Base-by-base conservation (phyloP, 306 rosid species). In the Fragaria iinumae region DNA sequence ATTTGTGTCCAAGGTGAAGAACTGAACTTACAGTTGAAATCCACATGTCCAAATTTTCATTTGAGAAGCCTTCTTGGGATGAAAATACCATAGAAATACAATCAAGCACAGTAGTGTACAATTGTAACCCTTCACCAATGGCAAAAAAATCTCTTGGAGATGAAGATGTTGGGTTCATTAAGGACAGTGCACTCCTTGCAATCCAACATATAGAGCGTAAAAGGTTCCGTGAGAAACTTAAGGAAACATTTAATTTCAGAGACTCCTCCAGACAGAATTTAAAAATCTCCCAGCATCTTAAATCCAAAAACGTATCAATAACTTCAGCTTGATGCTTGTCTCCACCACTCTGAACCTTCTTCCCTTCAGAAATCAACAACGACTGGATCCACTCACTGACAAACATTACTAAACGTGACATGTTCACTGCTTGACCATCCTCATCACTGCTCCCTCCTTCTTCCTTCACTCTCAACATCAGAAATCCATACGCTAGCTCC, bases 251-350 rank as follows among this genome's bases (percentile, higher is more conserved):
- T 36, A 84, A 71, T 74, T 81, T 89, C 79, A 81, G 69, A 44
- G 98, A 92, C 79, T 87, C 88, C 76, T 85, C 79, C 91, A 92
- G 86, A 74, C 97, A 94, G 74, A 92, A 92, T 71, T 84, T 89
- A 77, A 90, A 90, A 80, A 92, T 81, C 81, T 79, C 91, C 98
- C 97, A 95, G 84, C 93, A 92, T 76, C 90, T 87, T 67, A 80
- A 41, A 84, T 95, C 98, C 84, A 89, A 84, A 78, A 70, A 88
- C 8, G 93, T 80, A 55, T 83, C 84, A 41, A 76, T 29, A 78
- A 76, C 87, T 56, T 74, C 76, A 25, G 69, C 80, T 62, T 65
- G 76, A 57, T 86, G 78, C 17, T 83, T 89, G 69, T 75, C 79
- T 36, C 72, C 81, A 6, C 74, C 87, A 12, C 79, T 71, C 83